Conservation (phyloP, 2,329 filamentous ascomycete species). For the Monosporascus ibericus region DNA sequence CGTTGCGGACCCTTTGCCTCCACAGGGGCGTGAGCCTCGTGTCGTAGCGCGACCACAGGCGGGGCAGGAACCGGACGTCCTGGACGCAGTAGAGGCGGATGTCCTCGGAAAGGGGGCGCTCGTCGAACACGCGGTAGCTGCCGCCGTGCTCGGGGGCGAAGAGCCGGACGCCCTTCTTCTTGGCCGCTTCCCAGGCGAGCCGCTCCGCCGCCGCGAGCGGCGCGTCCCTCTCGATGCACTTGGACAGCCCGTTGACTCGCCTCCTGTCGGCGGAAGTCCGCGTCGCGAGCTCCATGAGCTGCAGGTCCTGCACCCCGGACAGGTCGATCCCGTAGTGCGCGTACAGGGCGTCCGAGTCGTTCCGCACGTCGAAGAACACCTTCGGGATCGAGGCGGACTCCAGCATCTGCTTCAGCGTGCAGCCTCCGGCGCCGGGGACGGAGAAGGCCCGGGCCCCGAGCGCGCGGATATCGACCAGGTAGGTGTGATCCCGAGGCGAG, state of each 20-base stretch:
- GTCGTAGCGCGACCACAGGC: slow-evolving; percentile 25
- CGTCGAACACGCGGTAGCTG: slow-evolving; percentile 39
- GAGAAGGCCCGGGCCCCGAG: slow-evolving; percentile 33
- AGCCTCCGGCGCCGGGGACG: background rate
- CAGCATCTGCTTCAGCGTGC: slow-evolving; percentile 34
- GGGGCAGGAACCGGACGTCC: slow-evolving; percentile 37
- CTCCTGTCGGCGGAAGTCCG: background rate
- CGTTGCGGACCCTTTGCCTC: slow-evolving; percentile 17
- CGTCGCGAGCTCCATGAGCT: slow-evolving; percentile 48
- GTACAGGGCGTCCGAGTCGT: slow-evolving; percentile 51
- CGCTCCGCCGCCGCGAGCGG: slow-evolving; percentile 7
- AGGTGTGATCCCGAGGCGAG: slow-evolving; percentile 21
- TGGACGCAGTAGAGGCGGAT: slow-evolving; percentile 39
- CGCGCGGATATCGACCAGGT: slow-evolving; percentile 38
- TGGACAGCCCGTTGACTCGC: slow-evolving; percentile 17
- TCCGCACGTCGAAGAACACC: slow-evolving; percentile 53
- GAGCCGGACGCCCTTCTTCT: slow-evolving; percentile 29
- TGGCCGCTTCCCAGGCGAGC: slow-evolving; percentile 25
- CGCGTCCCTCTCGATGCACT: slow-evolving; percentile 25
- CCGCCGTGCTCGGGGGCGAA: slow-evolving; percentile 38
- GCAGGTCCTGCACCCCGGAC: slow-evolving; percentile 42
- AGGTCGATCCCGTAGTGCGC: slow-evolving; percentile 37
- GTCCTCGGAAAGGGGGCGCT: slow-evolving; percentile 33
- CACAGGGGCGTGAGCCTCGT: slow-evolving; percentile 10
- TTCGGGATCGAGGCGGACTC: slow-evolving; percentile 39